A percentile compares a stretch with the other conserved stretches of the same genome.
phyloP scores from a whole-genome alignment of 108 stramenopile species.

The Asterionellopsis glacialis region DNA sequence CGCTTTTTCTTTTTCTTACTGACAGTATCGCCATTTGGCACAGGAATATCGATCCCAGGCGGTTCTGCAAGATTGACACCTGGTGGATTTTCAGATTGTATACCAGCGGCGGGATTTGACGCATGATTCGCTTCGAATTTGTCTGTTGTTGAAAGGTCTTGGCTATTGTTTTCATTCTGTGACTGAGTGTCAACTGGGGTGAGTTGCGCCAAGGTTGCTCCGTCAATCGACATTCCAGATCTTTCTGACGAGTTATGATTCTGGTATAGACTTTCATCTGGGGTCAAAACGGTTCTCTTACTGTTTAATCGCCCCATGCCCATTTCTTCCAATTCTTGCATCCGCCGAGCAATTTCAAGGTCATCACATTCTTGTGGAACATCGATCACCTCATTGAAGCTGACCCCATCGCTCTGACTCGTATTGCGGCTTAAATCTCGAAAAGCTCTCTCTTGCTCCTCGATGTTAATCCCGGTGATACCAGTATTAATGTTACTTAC shows the following conservation, averaged over 20 bases:
- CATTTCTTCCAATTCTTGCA: slow-evolving; percentile 3
- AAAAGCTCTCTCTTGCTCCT: slow-evolving; percentile 7
- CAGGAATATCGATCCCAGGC: not conserved
- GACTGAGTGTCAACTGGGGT: too few species aligned
- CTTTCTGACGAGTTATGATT: too few species aligned
- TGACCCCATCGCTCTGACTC: not conserved
- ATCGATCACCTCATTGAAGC: not conserved
- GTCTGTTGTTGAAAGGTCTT: not conserved
- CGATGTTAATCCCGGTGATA: not conserved
- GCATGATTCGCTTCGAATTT: not conserved
- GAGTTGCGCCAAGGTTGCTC: too few species aligned
- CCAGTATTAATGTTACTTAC: not conserved
- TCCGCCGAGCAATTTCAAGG: slow-evolving; percentile 11
- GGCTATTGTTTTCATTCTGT: not conserved
- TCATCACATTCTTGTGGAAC: slow-evolving; percentile 24
- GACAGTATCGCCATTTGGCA: not conserved
- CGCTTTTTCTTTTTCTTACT: slow-evolving; percentile 2
- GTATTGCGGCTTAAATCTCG: slow-evolving; percentile 11
- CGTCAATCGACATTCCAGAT: too few species aligned
- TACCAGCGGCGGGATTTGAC: slow-evolving; percentile 1
- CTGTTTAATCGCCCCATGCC: slow-evolving; percentile 3
- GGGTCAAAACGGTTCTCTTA: not conserved
- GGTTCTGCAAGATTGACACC: not conserved
- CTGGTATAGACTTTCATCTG: too few species aligned
- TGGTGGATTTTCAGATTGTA: not conserved